These are phyloP conservation scores for Fusarium neocosmosporiellum DNA, from an alignment of 2,329 filamentous ascomycete species.

Conservation along the genomic window DNA sequence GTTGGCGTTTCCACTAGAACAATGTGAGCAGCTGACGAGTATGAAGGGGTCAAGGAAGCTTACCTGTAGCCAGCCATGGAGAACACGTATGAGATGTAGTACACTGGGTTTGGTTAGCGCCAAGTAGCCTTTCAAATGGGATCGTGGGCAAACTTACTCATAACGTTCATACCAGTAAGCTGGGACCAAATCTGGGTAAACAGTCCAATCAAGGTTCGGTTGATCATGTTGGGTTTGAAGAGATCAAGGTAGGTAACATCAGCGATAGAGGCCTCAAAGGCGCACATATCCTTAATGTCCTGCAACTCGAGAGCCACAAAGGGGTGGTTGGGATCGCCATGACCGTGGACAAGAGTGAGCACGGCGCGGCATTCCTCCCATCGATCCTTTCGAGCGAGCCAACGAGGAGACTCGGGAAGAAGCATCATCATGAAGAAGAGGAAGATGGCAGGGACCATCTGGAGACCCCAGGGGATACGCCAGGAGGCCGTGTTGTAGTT, in stretches of 20 bases:
- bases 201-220: conserved; percentile 62
- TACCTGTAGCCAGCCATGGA: conserved; percentile 51
- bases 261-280: conserved; percentile 77
- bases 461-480: conserved; percentile 71
- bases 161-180: conserved; percentile 66
- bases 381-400: conserved; percentile 75
- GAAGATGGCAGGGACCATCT: conserved; percentile 67
- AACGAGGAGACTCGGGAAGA: conserved; percentile 67
- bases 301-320: conserved; percentile 76
- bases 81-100: conserved; percentile 66
- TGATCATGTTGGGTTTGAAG: conserved; percentile 74
- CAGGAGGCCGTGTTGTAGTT: conserved; percentile 67
- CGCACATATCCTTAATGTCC: conserved; percentile 79
- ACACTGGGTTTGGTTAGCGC: conserved; percentile 53
- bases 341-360: conserved; percentile 69
- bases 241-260: conserved; percentile 79
- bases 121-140: not conserved
- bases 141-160: conserved; percentile 56
- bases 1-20: conserved; percentile 55
- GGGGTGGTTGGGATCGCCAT: conserved; percentile 71
- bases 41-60: no score
- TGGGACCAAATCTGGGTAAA: conserved; percentile 69
- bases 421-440: conserved; percentile 70
- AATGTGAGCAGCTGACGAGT: not conserved
- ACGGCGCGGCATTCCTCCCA: conserved; percentile 68